A percentile compares a stretch with the other conserved stretches of the same genome.
Conservation (phyloP, 2,329 filamentous ascomycete species). For the Aureobasidium mangrovei region DNA sequence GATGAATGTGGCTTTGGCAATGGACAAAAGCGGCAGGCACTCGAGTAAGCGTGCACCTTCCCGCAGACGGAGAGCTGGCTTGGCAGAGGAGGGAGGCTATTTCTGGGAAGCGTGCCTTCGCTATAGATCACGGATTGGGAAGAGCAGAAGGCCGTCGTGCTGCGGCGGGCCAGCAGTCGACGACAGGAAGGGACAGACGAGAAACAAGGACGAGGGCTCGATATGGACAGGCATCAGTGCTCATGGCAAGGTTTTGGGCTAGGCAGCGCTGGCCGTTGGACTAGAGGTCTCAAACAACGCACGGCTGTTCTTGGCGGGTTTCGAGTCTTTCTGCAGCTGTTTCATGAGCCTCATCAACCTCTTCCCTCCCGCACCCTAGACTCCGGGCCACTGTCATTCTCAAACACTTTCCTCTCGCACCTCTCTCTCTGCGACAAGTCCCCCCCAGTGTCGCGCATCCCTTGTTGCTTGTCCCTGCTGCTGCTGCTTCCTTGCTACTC, state of each 20-base stretch:
- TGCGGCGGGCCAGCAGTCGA: background rate
- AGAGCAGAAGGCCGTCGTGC: background rate
- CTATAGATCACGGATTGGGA: background rate
- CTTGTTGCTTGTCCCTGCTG: background rate
- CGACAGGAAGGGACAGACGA: background rate
- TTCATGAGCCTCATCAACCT: constrained; percentile 14
- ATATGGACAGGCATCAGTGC: background rate
- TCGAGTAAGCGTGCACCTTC: constrained; percentile 4
- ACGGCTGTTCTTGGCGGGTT: constrained; percentile 11
- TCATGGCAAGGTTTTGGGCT: constrained; percentile 4
- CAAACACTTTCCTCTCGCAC: constrained; percentile 6
- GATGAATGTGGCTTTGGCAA: constrained; percentile 9
- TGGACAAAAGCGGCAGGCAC: constrained; percentile 7
- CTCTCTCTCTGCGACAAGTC: constrained; percentile 9
- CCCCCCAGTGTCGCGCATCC: background rate
- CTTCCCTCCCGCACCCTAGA: constrained; percentile 1
- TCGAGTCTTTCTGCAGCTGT: constrained; percentile 12
- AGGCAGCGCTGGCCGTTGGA: constrained; percentile 1
- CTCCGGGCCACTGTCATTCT: constrained; percentile 12
- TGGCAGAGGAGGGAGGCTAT: too few relatives aligned
- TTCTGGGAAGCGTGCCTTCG: background rate
- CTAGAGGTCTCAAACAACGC: constrained; percentile 12
- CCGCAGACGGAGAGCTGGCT: background rate
- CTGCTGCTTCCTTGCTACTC: background rate
- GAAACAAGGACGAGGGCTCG: background rate